These are phyloP conservation scores for Candida lessepsii DNA, from an alignment of 805 yeast species.

Conservation along the genomic window DNA sequence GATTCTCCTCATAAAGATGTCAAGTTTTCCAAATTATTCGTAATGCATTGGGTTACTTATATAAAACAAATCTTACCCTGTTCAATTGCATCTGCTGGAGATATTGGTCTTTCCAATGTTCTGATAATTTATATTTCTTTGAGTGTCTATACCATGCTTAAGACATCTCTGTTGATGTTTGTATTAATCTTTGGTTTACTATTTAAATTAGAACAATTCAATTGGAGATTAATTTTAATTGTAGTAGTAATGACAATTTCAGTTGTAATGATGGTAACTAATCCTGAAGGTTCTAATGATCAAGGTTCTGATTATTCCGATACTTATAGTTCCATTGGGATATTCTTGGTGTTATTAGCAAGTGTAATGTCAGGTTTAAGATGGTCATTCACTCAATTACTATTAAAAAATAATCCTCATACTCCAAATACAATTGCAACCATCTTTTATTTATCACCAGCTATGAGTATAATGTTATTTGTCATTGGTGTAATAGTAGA, in stretches of 20 bases:
- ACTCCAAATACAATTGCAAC: conserved; percentile 79
- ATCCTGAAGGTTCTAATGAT: conserved; percentile 14
- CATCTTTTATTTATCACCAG: conserved; percentile 79
- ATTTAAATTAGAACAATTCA: conserved; percentile 73
- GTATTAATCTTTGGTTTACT: conserved; percentile 85
- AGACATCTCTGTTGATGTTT: conserved; percentile 83
- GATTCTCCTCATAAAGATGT: too few species aligned
- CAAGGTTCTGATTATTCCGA: conserved; percentile 16
- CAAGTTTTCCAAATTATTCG: conserved; percentile 20
- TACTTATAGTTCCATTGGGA: conserved; percentile 51
- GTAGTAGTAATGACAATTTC: conserved; percentile 80
- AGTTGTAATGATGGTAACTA: conserved; percentile 81
- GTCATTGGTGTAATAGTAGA: conserved; percentile 67
- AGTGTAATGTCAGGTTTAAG: conserved; percentile 84
- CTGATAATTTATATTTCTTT: conserved; percentile 77
- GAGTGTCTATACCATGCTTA: conserved; percentile 88
- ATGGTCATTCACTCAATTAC: conserved; percentile 91
- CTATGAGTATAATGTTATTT: conserved; percentile 67
- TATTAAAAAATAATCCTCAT: conserved; percentile 51
- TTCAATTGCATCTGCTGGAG: conserved; percentile 85
- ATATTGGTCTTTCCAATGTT: conserved; percentile 88
- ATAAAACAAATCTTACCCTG: conserved; percentile 70
- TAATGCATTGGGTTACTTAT: conserved; percentile 30
- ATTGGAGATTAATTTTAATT: conserved; percentile 63
- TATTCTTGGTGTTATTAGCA: conserved; percentile 70